Evolutionary conservation across 2,329 filamentous ascomycete genomes (phyloP), one percentile per base, ranked within the genome.

Genomic region (Stagonosporopsis rhizophila): DNA sequence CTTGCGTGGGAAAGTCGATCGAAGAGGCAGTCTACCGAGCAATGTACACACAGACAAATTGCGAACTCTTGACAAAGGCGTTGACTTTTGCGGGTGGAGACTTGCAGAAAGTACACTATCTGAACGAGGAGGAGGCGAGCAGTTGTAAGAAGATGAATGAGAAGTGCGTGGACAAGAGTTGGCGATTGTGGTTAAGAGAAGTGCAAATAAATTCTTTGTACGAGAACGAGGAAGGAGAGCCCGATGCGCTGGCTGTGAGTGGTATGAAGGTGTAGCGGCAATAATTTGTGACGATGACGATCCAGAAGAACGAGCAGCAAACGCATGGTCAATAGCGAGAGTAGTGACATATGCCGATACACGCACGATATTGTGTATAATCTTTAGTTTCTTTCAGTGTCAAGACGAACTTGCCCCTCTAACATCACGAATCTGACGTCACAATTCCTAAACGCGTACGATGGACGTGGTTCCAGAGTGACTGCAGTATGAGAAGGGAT

Each of bases 11-110:
- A 0, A 53, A 52, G 0, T 68, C 57, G 5, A 71, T 80, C n/a
- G 71, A 79, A 49, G 71, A 78, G 49, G 77, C 75, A 5, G 75
- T 80, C 3, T 79, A 75, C 52, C 69, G 75, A 22, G 73, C 78
- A 0, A 67, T 80, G 19, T 80, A 77, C 45, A 76, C 73, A n/a
- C 68, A 70, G 58, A 67, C 59, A 12, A 73, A 72, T 23, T 71
- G 67, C 34, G 70, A 74, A 4, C 52, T 77, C 11, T 57, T 79
- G 8, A 71, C 75, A 22, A 72, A 72, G 2, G 71, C 72, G 1
- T 68, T 56, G 65, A 58, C 39, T 60, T 74, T 64, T 41, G 73
- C 44, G 51, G 71, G 39, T n/a, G 75, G 52, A 48, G 56, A 72
- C 66, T 46, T 60, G 28, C 44, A 67, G 42, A 30, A 68, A 55